Percentiles rank a stretch among this genome's conserved stretches.
phyloP scores from a whole-genome alignment of 306 rosid species.

The Castanea mollissima region DNA sequence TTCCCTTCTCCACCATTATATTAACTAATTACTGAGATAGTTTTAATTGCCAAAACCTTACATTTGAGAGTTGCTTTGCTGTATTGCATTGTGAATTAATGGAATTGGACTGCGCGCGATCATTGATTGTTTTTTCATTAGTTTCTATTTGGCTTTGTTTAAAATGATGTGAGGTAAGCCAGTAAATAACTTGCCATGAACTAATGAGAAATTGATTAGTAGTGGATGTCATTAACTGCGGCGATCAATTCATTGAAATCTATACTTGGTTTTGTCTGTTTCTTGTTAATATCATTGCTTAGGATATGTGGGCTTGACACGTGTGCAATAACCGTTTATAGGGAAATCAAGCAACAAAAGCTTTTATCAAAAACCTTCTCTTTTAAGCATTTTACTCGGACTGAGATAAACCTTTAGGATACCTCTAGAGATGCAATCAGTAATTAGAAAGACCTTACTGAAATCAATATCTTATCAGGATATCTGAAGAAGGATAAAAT shows the following conservation, averaged over 20 bases:
- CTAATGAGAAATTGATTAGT: background rate
- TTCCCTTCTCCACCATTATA: background rate
- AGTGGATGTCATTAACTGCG: background rate
- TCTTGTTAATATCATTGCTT: background rate
- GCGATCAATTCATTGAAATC: background rate
- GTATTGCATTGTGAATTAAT: slow-evolving; percentile 3
- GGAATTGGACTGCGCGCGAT: background rate
- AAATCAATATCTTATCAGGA: background rate
- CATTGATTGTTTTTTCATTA: background rate
- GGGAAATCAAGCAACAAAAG: background rate
- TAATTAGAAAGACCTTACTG: background rate
- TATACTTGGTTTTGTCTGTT: background rate
- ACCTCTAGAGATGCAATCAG: background rate
- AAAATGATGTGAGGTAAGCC: background rate
- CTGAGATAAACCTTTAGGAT: background rate
- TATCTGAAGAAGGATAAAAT: background rate
- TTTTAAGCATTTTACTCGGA: background rate
- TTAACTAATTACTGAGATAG: background rate
- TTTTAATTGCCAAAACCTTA: background rate
- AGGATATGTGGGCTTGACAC: background rate
- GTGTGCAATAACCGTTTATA: background rate
- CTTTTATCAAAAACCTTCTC: background rate
- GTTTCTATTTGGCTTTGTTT: slow-evolving; percentile 3
- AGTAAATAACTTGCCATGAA: slow-evolving; percentile 1
- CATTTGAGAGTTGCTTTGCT: background rate